Conservation (phyloP, 169 alveolate genomes). For the Cryptosporidium canis region DNA sequence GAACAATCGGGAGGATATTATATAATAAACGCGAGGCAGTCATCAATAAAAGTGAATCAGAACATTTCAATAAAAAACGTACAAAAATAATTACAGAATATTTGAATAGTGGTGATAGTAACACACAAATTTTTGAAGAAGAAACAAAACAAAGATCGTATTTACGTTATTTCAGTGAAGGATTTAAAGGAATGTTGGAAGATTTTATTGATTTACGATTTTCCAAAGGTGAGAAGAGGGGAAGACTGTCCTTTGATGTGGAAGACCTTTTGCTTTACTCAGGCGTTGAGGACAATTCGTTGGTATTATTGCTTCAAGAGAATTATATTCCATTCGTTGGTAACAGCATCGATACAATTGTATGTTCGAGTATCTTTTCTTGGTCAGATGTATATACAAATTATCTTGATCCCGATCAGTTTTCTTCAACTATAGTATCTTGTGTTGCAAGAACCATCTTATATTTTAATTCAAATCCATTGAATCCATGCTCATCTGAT, state of each 20-base stretch:
- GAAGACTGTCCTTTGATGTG: conserved; percentile 40
- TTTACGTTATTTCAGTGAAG: not conserved
- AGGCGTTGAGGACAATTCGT: conserved; percentile 32
- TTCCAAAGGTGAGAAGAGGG: not conserved
- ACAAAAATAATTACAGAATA: not conserved
- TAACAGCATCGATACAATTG: not conserved
- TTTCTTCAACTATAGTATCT: not conserved
- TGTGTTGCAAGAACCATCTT: conserved; percentile 64
- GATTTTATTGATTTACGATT: not conserved
- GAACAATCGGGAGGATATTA: conserved; percentile 49
- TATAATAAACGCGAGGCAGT: conserved; percentile 48
- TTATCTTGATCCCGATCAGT: not conserved
- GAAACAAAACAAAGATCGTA: too few relatives aligned
- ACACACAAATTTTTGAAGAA: not conserved
- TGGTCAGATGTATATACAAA: conserved; percentile 23
- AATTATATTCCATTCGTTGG: conserved; percentile 65
- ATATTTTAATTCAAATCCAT: conserved; percentile 32
- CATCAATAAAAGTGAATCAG: not conserved
- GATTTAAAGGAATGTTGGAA: not conserved
- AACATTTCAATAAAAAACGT: not conserved
- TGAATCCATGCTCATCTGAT: conserved; percentile 53
- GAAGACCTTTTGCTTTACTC: conserved; percentile 18
- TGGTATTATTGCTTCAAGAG: conserved; percentile 49
- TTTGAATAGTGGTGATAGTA: not conserved
- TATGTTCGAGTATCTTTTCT: conserved; percentile 44